Percentiles rank a stretch among this genome's conserved stretches.
Evolutionary conservation across 2,329 filamentous ascomycete genomes (phyloP).

Genomic region (Talaromyces amestolkiae): DNA sequence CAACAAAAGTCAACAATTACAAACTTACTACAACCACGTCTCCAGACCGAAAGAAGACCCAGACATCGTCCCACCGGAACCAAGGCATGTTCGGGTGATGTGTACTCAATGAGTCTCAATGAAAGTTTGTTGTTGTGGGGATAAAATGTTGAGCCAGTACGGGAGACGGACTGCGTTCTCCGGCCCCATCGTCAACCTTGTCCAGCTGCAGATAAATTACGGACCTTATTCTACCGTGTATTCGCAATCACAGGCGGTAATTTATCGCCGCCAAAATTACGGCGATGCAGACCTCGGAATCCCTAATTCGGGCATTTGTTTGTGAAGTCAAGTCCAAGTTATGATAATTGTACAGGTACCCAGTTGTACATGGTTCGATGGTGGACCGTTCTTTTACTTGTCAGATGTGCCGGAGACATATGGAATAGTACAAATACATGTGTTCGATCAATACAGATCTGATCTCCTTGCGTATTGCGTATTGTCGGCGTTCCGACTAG

Average conservation of each 20-base stretch:
- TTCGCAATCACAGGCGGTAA: constrained; percentile 9
- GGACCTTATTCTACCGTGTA: constrained; percentile 9
- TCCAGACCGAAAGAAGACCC: background rate
- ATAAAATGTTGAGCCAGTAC: constrained; percentile 15
- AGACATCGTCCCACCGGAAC: background rate
- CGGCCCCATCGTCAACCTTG: background rate
- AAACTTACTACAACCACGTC: background rate
- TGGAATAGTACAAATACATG: background rate
- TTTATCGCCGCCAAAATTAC: background rate
- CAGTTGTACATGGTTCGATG: background rate
- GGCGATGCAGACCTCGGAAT: background rate
- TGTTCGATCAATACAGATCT: background rate
- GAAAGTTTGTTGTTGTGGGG: constrained; percentile 9
- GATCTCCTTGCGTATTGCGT: constrained; percentile 5
- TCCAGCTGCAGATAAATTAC: constrained; percentile 1
- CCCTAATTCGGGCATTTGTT: background rate
- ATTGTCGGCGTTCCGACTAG: background rate
- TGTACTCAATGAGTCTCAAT: background rate
- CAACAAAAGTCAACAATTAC: background rate
- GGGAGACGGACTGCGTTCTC: constrained; percentile 5
- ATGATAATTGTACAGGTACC: too few relatives aligned
- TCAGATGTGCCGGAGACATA: background rate
- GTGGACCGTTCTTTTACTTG: background rate
- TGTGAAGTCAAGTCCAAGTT: too few relatives aligned
- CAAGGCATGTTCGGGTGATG: background rate